Base-by-base conservation (phyloP, 306 rosid species). In the Corylus avellana region DNA sequence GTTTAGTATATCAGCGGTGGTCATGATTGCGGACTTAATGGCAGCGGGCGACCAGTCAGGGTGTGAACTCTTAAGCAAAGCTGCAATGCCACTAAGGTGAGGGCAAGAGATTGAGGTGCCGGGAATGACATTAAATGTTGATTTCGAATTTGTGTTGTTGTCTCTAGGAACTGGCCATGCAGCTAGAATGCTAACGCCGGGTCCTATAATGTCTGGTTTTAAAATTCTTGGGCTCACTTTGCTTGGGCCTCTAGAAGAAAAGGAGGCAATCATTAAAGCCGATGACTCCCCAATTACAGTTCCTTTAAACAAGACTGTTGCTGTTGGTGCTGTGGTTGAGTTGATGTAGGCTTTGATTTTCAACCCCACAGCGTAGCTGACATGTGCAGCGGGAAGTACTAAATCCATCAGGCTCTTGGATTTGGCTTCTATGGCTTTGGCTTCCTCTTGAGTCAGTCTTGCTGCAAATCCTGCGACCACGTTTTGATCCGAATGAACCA, bases 221-320 rank as follows among this genome's bases (percentile, higher is more conserved):
- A 91, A 64, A 32, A 91, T 89, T 10, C 91, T 87, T 0, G 86
- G 84, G 62, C 90, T 86, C 14, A 7, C 80, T 1, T 8, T 32
- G 68, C 85, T 89, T 75, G 95, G 95, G 18, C 95, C 92, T 76
- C 88, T 87, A 0, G 92, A 91, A 56, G 92, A 91, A 53, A 91
- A 91, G 3, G 66, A 75, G 57, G 80, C 79, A 8, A 91, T 85
- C 0, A 62, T 0, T 0, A 88, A 92, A 76, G 92, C 83, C 13
- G 54, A 66, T 42, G 84, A 5, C 16, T 87, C 89, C 0, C 87
- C 90, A 20, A 87, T 85, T 35, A 86, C 32, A 0, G 94, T 90
- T 76, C 90, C 90, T 84, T 85, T 61, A 75, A 81, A 86, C 42
- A 75, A 17, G 62, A 86, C 46, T 54, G 88, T 83, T 25, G 91